These are phyloP conservation scores for Waltiozyma sp. DNA, from an alignment of 1,139 yeast species.

Conservation along the genomic window DNA sequence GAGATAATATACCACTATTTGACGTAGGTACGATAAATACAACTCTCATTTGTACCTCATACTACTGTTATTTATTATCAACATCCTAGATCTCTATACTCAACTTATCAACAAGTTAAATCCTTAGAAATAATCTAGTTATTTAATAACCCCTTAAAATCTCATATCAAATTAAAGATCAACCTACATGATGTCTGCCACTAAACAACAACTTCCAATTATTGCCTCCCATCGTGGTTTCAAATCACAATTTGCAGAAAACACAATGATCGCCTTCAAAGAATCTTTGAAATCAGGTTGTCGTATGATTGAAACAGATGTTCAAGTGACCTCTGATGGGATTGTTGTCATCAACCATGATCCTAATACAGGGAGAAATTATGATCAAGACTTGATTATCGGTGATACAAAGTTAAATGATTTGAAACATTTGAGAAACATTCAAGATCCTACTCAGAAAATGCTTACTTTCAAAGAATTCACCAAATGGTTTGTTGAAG, in stretches of 20 bases:
- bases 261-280: constrained; percentile 62
- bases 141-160: no score
- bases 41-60: no score
- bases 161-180: no score
- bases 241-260: constrained; percentile 59
- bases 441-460: constrained; percentile 38
- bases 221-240: neutral
- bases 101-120: no score
- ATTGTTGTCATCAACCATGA: constrained; percentile 66
- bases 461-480: constrained; percentile 55
- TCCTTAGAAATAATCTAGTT: no score
- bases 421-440: constrained; percentile 44
- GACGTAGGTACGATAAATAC: no score
- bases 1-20: no score
- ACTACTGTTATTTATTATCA: no score
- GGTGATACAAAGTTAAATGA: constrained; percentile 27
- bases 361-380: constrained; percentile 25
- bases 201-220: neutral
- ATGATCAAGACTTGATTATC: constrained; percentile 26
- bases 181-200: neutral
- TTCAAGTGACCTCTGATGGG: constrained; percentile 69
- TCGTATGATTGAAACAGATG: constrained; percentile 69
- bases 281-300: constrained; percentile 66
- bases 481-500: constrained; percentile 40
- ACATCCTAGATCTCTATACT: no score